Percentiles rank a stretch among this genome's conserved stretches.
Evolutionary conservation across 257 asterid genomes (phyloP).

Genomic region (Ballota nigra): DNA sequence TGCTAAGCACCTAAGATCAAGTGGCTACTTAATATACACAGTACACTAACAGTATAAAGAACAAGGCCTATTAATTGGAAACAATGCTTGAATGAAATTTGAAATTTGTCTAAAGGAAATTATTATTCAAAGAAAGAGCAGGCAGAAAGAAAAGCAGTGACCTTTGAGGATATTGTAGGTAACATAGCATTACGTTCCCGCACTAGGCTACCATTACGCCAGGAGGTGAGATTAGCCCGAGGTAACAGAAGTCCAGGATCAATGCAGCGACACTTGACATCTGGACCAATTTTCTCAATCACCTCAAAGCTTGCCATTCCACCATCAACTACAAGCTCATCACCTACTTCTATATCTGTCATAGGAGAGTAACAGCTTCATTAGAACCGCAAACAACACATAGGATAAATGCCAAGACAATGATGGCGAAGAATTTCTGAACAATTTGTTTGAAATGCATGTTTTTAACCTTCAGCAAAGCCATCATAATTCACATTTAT

Average conservation of each 20-base stretch:
- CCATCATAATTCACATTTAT: constrained; percentile 86
- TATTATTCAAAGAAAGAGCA: background rate
- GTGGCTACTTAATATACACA: constrained; percentile 17
- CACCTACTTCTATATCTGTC: constrained; percentile 88
- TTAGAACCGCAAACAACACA: constrained; percentile 39
- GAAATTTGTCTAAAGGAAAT: constrained; percentile 7
- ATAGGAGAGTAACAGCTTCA: constrained; percentile 17
- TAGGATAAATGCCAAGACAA: constrained; percentile 23
- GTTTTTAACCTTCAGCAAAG: constrained; percentile 66
- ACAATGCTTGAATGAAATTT: background rate
- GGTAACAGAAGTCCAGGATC: constrained; percentile 97
- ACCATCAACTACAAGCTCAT: constrained; percentile 96
- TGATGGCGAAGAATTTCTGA: background rate
- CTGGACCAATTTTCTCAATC: constrained; percentile 95
- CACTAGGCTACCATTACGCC: constrained; percentile 88
- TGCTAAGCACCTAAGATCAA: background rate
- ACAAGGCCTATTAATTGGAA: background rate
- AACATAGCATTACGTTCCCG: constrained; percentile 85
- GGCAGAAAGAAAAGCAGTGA: constrained; percentile 32
- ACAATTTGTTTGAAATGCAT: constrained; percentile 42
- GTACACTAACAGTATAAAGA: background rate
- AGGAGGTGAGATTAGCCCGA: constrained; percentile 92
- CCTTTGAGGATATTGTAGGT: constrained; percentile 89
- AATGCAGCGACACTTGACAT: constrained; percentile 90
- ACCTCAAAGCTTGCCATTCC: constrained; percentile 99